These are phyloP conservation scores for Moesziomyces parantarcticus DNA, from an alignment of 1,284 basidiomycete species.

Conservation along the genomic window DNA sequence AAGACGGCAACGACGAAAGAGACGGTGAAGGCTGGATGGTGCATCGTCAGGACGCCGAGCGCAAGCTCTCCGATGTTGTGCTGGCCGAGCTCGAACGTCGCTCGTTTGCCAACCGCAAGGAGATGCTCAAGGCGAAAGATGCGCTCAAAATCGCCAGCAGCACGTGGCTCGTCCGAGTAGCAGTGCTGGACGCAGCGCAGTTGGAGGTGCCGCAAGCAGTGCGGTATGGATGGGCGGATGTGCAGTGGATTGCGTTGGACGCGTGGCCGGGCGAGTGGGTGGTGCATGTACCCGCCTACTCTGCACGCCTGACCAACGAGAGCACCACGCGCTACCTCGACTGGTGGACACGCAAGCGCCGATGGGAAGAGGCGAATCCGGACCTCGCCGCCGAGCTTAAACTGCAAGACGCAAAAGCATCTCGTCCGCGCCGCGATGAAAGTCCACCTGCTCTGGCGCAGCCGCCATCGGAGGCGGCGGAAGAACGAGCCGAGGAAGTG, in stretches of 20 bases:
- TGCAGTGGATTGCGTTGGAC: neutral
- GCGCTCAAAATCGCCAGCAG: neutral
- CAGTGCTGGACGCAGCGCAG: neutral
- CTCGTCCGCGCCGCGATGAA: neutral
- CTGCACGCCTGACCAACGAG: slow-evolving; percentile 36
- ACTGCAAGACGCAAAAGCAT: neutral
- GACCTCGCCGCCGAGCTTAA: slow-evolving; percentile 7
- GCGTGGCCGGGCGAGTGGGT: slow-evolving; percentile 16
- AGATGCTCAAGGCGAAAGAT: neutral
- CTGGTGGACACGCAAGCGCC: slow-evolving; percentile 33
- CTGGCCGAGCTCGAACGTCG: neutral
- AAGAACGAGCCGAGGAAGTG: neutral
- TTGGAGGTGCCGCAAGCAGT: neutral
- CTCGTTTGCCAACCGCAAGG: neutral
- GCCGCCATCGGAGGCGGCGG: neutral
- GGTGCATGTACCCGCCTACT: slow-evolving; percentile 21
- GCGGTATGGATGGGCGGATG: neutral
- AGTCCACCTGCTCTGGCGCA: too few relatives aligned
- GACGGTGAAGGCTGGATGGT: neutral
- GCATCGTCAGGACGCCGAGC: neutral
- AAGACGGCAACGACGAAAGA: neutral
- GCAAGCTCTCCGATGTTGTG: neutral
- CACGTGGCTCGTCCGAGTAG: neutral
- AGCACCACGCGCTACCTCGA: slow-evolving; percentile 36
- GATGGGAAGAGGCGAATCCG: slow-evolving; percentile 36